A percentile compares a stretch with the other conserved stretches of the same genome.
Conservation (phyloP, 768 basidiomycete species). For the Boletellus ananas region DNA sequence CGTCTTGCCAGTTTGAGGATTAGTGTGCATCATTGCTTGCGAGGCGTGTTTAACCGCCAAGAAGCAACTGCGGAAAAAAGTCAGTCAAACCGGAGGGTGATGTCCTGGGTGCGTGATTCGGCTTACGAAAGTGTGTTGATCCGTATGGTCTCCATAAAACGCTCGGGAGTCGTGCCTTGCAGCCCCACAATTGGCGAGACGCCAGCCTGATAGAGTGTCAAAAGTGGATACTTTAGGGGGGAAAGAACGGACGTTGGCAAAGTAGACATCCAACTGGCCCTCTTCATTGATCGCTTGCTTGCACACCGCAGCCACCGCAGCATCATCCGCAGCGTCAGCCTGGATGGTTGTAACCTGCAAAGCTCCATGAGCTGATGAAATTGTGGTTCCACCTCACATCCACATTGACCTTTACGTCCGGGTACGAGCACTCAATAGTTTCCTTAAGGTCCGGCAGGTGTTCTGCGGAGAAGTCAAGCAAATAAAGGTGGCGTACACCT, state of each 20-base stretch:
- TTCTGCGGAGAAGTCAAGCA: conserved; percentile 64
- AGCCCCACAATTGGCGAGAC: conserved; percentile 45
- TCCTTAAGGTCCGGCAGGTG: conserved; percentile 70
- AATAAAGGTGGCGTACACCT: conserved; percentile 78
- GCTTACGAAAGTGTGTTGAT: conserved; percentile 67
- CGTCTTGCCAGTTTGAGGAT: conserved; percentile 65
- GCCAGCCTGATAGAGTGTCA: conserved; percentile 54
- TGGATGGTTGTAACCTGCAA: conserved; percentile 70
- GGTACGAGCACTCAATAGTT: conserved; percentile 62
- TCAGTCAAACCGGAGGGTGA: not conserved
- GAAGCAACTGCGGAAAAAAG: conserved; percentile 58
- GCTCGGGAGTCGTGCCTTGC: conserved; percentile 53
- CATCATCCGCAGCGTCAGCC: conserved; percentile 82
- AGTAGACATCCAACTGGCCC: conserved; percentile 89
- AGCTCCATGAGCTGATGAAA: conserved; percentile 10
- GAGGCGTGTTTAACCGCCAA: conserved; percentile 86
- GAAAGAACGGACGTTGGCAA: conserved; percentile 70
- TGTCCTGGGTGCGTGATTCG: conserved; percentile 2
- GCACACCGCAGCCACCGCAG: conserved; percentile 64
- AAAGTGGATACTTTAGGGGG: not conserved
- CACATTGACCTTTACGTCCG: conserved; percentile 67
- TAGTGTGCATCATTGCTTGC: conserved; percentile 69
- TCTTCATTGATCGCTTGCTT: conserved; percentile 73
- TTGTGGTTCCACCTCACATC: not conserved
- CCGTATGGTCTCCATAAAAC: conserved; percentile 73